These are phyloP conservation scores for Aspergillus mulundensis DNA, from an alignment of 495 filamentous ascomycete species.

Conservation along the genomic window DNA sequence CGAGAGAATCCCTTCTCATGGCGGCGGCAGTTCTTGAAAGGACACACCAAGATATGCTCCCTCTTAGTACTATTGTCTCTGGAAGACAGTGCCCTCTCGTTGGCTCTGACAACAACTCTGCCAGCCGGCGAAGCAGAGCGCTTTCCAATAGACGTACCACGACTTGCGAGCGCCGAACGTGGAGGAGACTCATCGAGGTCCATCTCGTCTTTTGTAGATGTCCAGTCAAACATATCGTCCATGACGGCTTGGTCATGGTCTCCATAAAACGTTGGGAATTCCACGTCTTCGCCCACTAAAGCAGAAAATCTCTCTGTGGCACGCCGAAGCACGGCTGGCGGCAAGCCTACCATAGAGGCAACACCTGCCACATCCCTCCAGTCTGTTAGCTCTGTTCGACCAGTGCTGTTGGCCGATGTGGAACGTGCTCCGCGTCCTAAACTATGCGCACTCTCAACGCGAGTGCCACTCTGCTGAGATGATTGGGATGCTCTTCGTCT, in stretches of 20 bases:
- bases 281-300: constrained; percentile 64
- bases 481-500: background rate
- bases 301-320: constrained; percentile 64
- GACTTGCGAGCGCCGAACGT: background rate
- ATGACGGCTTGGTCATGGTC: background rate
- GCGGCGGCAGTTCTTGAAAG: constrained; percentile 25
- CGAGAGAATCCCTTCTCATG: constrained; percentile 35
- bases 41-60: constrained; percentile 32
- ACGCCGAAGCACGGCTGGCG: constrained; percentile 55
- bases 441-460: background rate
- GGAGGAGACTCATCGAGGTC: constrained; percentile 1
- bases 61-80: constrained; percentile 30
- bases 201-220: background rate
- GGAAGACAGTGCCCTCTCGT: background rate
- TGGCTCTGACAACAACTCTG: constrained; percentile 4
- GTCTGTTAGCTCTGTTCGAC: constrained; percentile 52
- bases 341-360: constrained; percentile 66
- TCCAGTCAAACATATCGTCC: background rate
- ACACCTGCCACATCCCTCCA: constrained; percentile 79
- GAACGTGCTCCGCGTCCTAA: constrained; percentile 6
- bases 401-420: constrained; percentile 12
- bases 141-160: constrained; percentile 5
- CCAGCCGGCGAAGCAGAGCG: constrained; percentile 12
- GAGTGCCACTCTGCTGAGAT: background rate
- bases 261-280: background rate